Conservation (phyloP, 192 early-diverging fungal genomes). For the Umbelopsis ramanniana region DNA sequence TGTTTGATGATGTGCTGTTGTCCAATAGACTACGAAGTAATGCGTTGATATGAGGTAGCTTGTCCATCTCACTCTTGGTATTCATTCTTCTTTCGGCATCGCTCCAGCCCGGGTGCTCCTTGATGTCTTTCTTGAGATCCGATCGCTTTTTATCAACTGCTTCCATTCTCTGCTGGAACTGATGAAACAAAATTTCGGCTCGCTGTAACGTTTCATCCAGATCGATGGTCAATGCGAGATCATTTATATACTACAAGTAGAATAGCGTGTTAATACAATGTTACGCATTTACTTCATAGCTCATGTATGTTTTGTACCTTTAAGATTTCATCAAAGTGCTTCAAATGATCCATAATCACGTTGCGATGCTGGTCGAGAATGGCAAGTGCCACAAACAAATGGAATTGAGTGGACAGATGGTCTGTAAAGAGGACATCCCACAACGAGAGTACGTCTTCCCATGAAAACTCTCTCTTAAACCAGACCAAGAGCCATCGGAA, state of each 20-base stretch:
- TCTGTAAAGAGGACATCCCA: slow-evolving; percentile 92
- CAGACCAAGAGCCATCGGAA: slow-evolving; percentile 97
- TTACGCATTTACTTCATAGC: neutral
- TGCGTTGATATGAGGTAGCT: slow-evolving; percentile 10
- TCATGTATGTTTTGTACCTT: slow-evolving; percentile 62
- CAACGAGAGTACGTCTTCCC: slow-evolving; percentile 77
- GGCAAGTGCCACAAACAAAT: slow-evolving; percentile 95
- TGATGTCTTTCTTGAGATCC: slow-evolving; percentile 15
- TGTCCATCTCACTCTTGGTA: neutral
- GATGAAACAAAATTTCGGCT: slow-evolving; percentile 76
- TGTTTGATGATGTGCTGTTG: neutral
- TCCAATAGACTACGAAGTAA: neutral
- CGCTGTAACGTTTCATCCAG: slow-evolving; percentile 77
- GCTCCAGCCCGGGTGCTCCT: slow-evolving; percentile 2
- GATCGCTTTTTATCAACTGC: slow-evolving; percentile 47
- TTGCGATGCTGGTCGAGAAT: slow-evolving; percentile 88
- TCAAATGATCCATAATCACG: slow-evolving; percentile 77
- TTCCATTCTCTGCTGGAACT: slow-evolving; percentile 56
- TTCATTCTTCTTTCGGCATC: neutral
- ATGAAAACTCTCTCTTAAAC: slow-evolving; percentile 97
- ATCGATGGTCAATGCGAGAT: slow-evolving; percentile 78
- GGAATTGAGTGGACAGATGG: slow-evolving; percentile 77
- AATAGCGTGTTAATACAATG: neutral
- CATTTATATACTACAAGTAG: slow-evolving; percentile 75
- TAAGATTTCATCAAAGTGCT: slow-evolving; percentile 90